phyloP scores from a whole-genome alignment of 208 protist genomes.

The Trypanosoma caninum region DNA sequence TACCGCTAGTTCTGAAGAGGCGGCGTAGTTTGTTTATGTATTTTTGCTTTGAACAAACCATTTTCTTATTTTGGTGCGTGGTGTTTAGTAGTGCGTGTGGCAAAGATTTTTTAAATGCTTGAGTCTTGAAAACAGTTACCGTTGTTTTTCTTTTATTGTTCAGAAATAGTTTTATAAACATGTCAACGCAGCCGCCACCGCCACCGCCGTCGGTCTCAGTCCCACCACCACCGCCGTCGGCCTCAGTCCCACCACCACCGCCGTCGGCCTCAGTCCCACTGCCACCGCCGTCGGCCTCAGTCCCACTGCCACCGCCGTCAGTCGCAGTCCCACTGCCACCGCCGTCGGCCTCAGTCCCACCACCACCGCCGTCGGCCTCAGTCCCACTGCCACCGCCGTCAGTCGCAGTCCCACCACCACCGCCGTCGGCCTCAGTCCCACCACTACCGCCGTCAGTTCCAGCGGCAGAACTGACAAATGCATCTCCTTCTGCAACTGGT shows the following conservation, averaged over 20 bases:
- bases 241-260: constrained; percentile 8
- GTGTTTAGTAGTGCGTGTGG: no score
- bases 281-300: constrained; percentile 11
- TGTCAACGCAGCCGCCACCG: constrained; percentile 18
- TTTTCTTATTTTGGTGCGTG: no score
- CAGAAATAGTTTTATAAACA: constrained; percentile 7
- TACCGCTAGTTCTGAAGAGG: constrained; percentile 23
- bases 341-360: constrained; percentile 18
- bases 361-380: constrained; percentile 18
- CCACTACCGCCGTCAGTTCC: constrained; percentile 16
- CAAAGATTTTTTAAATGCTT: background rate
- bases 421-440: constrained; percentile 2
- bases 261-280: constrained; percentile 5
- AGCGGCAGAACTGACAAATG: constrained; percentile 3
- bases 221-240: constrained; percentile 12
- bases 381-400: background rate
- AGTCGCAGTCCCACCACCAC: constrained; percentile 5
- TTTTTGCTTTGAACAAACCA: constrained; percentile 7
- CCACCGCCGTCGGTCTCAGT: constrained; percentile 21
- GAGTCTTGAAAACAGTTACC: no score
- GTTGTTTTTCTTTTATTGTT: background rate
- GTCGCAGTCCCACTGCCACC: constrained; percentile 11
- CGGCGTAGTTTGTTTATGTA: constrained; percentile 17
- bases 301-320: constrained; percentile 12
- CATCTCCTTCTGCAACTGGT: background rate